Evolutionary conservation across 2,329 filamentous ascomycete genomes (phyloP).

Genomic region (Parasarocladium wereldwijsianum): DNA sequence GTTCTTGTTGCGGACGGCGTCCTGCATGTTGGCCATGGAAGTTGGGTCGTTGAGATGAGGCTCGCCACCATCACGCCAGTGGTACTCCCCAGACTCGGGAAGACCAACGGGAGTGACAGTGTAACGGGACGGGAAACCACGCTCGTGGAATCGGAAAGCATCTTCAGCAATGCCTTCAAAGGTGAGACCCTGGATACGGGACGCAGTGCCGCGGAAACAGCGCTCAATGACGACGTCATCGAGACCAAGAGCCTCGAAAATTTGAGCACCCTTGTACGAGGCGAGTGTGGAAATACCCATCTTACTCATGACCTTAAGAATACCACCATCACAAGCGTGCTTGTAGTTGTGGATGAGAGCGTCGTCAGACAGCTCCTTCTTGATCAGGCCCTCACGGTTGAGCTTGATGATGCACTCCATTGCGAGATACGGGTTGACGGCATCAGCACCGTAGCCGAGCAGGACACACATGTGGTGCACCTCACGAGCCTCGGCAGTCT

Average conservation of each 20-base stretch:
- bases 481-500: conserved; percentile 90
- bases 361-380: conserved; percentile 73
- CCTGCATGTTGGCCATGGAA: conserved; percentile 92
- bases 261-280: conserved; percentile 95
- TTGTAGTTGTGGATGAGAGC: conserved; percentile 90
- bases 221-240: conserved; percentile 85
- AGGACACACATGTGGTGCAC: conserved; percentile 99
- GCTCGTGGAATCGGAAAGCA: conserved; percentile 87
- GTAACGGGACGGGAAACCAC: conserved; percentile 70
- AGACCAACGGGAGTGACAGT: conserved; percentile 68
- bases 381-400: conserved; percentile 81
- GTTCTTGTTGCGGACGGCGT: conserved; percentile 92
- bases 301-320: conserved; percentile 98
- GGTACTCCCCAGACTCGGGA: conserved; percentile 88
- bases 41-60: conserved; percentile 89
- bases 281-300: conserved; percentile 97
- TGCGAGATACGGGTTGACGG: conserved; percentile 84
- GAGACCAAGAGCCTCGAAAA: conserved; percentile 89
- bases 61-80: conserved; percentile 95
- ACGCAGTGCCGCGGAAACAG: conserved; percentile 89
- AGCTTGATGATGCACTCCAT: conserved; percentile 97
- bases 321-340: conserved; percentile 89
- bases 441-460: conserved; percentile 87
- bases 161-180: conserved; percentile 91
- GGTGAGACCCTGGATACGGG: conserved; percentile 84